Evolutionary conservation across 2,329 filamentous ascomycete genomes (phyloP), one percentile per base, ranked within the genome.

Genomic region (Colletotrichum neosansevieriae): DNA sequence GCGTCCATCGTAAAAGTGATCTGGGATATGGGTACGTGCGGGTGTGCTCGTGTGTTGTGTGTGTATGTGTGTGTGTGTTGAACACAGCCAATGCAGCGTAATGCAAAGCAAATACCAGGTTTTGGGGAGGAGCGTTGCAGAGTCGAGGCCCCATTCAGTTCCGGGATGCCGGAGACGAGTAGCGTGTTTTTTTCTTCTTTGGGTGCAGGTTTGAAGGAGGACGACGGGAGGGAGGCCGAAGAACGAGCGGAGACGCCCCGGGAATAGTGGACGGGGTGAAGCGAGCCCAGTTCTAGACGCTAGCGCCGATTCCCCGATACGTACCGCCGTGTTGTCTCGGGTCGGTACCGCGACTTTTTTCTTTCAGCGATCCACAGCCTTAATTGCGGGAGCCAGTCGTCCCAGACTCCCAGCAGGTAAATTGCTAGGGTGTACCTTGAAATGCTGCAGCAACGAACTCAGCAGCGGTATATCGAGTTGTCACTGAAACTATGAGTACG

Each of bases 101-200:
- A 53, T 36, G 36, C 9, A 61, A 40, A 10, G 21, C 19, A 53
- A 3, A 53, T 44, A 5, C 45, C 36, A 40, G 12, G 44, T 12
- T 40, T 49, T 13, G 3, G 29, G 29, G n/a, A 40, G 32, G 19
- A 36, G 29, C 9, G 24, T 17, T 10, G 24, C 29, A 38, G 24
- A 50, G 47, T 3, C 12, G 21, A 50, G n/a, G 21, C 15, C 29
- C 49, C 49, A 42, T 58, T 38, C 17, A 36, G 51, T 63, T 32
- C 63, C 63, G 63, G 34, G 64, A 63, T n/a, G 44, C 59, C 59
- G 36, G 59, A 51, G 51, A 67, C 29, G 17, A 67, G 40, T 63
- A 59, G 64, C 64, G 59, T 58, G 44, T 50, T 63, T 56, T 42
- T 38, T 13, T 38, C 5, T 13, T 38, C 13, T 9, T 13, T 38